phyloP scores from a whole-genome alignment of 768 basidiomycete species.

The Auriculariales sp. region DNA sequence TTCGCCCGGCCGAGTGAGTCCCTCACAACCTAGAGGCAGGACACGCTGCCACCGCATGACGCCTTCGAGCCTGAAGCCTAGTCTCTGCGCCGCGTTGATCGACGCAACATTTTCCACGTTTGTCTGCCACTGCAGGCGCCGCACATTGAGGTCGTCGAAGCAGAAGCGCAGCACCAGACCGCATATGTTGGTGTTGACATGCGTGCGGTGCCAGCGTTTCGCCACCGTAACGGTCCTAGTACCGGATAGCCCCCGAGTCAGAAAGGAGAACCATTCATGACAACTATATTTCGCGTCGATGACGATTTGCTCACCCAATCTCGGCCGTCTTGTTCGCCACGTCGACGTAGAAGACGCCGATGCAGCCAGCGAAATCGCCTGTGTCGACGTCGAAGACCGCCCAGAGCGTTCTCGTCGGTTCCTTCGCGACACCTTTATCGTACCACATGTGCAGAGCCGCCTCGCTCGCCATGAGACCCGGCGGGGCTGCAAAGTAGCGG shows the following conservation, averaged over 20 bases:
- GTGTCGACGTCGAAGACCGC: conserved; percentile 38
- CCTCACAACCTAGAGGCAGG: conserved; percentile 20
- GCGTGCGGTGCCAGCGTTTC: conserved; percentile 46
- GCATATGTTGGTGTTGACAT: conserved; percentile 37
- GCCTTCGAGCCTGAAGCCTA: conserved; percentile 47
- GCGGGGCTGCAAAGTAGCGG: conserved; percentile 29
- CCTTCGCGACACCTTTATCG: conserved; percentile 21
- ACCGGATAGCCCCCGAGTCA: no score
- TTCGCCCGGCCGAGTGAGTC: conserved; percentile 5
- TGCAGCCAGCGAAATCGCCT: conserved; percentile 31
- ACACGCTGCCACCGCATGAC: conserved; percentile 40
- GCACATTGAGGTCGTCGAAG: conserved; percentile 31
- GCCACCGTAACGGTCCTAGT: conserved; percentile 37
- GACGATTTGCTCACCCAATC: conserved; percentile 39
- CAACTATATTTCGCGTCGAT: no score
- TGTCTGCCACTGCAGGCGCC: conserved; percentile 49
- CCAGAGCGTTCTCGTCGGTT: conserved; percentile 25
- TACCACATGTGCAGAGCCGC: conserved; percentile 23
- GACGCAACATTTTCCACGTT: conserved; percentile 34
- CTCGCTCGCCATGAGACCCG: no score
- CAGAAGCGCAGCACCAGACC: conserved; percentile 23
- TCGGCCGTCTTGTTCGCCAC: conserved; percentile 30
- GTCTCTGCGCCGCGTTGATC: conserved; percentile 33
- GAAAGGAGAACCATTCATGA: no score
- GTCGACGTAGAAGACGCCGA: conserved; percentile 34